Evolutionary conservation across 768 basidiomycete species (phyloP).

Genomic region (Leccinellum luteum): DNA sequence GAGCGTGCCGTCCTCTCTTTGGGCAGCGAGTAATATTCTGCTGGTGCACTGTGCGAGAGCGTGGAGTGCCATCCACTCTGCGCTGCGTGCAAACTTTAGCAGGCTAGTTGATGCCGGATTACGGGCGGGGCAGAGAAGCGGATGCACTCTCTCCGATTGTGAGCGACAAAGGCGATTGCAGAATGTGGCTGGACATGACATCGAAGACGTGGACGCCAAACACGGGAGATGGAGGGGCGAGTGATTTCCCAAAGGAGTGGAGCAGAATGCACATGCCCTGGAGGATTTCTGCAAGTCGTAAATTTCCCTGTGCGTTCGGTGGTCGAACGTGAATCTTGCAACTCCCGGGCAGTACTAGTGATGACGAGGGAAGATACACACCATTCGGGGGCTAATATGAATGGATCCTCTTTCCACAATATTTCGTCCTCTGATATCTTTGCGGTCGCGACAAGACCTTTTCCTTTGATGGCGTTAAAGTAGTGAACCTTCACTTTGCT

Average conservation of each 20-base stretch:
- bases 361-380: constrained; percentile 30
- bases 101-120: constrained; percentile 69
- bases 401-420: constrained; percentile 86
- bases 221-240: constrained; percentile 53
- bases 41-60: constrained; percentile 69
- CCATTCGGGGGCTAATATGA: constrained; percentile 80
- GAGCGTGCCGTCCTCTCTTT: constrained; percentile 37
- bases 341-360: not conserved
- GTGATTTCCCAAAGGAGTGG: constrained; percentile 52
- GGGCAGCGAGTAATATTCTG: constrained; percentile 54
- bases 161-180: constrained; percentile 77
- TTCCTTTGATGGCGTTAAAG: constrained; percentile 73
- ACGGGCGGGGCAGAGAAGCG: constrained; percentile 69
- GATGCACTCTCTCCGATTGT: constrained; percentile 62
- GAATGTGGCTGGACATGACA: constrained; percentile 62
- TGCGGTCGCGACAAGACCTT: constrained; percentile 74
- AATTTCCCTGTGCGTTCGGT: constrained; percentile 57
- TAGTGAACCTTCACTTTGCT: constrained; percentile 61
- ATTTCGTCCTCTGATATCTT: constrained; percentile 68
- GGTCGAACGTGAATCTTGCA: not conserved
- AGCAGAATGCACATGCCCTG: constrained; percentile 70
- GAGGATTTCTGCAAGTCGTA: constrained; percentile 63
- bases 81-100: constrained; percentile 54
- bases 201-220: constrained; percentile 40
- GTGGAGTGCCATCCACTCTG: constrained; percentile 68